Evolutionary conservation across 768 basidiomycete species (phyloP).

Genomic region (Suillus ampliporus): DNA sequence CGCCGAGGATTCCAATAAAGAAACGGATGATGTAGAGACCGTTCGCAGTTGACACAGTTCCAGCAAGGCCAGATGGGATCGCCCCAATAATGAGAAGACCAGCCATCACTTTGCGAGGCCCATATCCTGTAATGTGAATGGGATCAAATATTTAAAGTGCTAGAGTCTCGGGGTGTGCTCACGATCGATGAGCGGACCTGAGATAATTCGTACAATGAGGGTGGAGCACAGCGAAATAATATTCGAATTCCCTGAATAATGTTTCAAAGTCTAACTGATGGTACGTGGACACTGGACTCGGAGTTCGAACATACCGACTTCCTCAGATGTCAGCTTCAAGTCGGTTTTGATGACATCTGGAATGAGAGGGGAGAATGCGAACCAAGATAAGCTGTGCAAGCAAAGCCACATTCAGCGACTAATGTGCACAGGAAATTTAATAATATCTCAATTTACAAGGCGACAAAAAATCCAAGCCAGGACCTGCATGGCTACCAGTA

Average conservation of each 20-base stretch:
- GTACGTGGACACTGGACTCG: too few species aligned
- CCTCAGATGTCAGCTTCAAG: slow-evolving; percentile 50
- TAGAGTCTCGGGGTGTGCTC: slow-evolving; percentile 13
- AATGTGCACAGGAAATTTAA: slow-evolving; percentile 5
- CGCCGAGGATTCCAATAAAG: slow-evolving; percentile 66
- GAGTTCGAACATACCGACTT: slow-evolving; percentile 42
- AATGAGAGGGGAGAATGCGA: slow-evolving; percentile 66
- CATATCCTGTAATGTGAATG: slow-evolving; percentile 37
- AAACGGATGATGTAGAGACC: slow-evolving; percentile 55
- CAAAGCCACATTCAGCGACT: slow-evolving; percentile 27
- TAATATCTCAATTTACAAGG: slow-evolving; percentile 37
- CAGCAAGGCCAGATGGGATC: slow-evolving; percentile 64
- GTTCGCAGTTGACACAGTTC: slow-evolving; percentile 46
- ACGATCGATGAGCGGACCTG: slow-evolving; percentile 58
- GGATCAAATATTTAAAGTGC: neutral
- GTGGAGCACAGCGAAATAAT: slow-evolving; percentile 54
- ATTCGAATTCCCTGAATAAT: slow-evolving; percentile 49
- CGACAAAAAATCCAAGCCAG: slow-evolving; percentile 56
- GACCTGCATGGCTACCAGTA: slow-evolving; percentile 24
- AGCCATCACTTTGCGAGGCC: slow-evolving; percentile 62
- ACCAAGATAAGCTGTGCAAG: slow-evolving; percentile 48
- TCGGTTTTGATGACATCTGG: slow-evolving; percentile 60
- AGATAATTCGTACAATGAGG: slow-evolving; percentile 49
- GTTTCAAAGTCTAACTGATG: neutral
- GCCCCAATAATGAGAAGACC: slow-evolving; percentile 56